Conservation (phyloP, 2,329 filamentous ascomycete genomes). For the Blastomyces silverae region DNA sequence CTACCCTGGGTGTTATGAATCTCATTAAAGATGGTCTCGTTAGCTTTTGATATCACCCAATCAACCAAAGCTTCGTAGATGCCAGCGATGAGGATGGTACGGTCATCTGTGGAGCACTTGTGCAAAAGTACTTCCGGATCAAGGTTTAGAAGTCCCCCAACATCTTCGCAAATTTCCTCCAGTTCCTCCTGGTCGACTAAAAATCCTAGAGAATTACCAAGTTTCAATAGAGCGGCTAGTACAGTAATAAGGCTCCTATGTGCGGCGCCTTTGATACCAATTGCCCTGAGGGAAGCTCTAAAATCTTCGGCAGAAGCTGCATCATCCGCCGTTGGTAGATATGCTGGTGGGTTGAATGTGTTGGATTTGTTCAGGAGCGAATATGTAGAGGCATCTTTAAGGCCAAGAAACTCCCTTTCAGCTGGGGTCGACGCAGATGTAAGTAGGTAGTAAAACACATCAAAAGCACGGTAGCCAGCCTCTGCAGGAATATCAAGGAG, state of each 20-base stretch:
- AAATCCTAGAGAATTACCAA: slow-evolving; percentile 85
- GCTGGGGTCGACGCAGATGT: slow-evolving; percentile 83
- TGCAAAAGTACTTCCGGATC: slow-evolving; percentile 74
- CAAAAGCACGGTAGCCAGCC: slow-evolving; percentile 81
- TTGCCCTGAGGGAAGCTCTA: slow-evolving; percentile 73
- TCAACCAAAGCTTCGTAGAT: slow-evolving; percentile 93
- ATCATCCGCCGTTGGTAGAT: slow-evolving; percentile 88
- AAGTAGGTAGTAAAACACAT: slow-evolving; percentile 95
- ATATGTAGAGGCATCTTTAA: slow-evolving; percentile 72
- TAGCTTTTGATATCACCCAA: slow-evolving; percentile 86
- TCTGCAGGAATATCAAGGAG: slow-evolving; percentile 73
- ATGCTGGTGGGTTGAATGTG: slow-evolving; percentile 78
- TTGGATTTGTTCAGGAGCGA: slow-evolving; percentile 71
- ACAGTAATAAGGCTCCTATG: slow-evolving; percentile 79
- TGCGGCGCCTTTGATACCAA: slow-evolving; percentile 83
- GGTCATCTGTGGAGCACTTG: slow-evolving; percentile 77
- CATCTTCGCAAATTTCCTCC: slow-evolving; percentile 83
- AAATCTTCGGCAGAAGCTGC: slow-evolving; percentile 90
- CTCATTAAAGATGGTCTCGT: slow-evolving; percentile 71
- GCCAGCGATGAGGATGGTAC: slow-evolving; percentile 72
- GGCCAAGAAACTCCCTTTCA: slow-evolving; percentile 78
- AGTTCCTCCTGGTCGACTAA: slow-evolving; percentile 75
- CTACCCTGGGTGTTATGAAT: slow-evolving; percentile 59
- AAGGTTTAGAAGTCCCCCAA: slow-evolving; percentile 74
- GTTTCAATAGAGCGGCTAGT: slow-evolving; percentile 77